Base-by-base conservation (phyloP, 192 early-diverging fungal genomes). In the Paraglomus brasilianum region DNA sequence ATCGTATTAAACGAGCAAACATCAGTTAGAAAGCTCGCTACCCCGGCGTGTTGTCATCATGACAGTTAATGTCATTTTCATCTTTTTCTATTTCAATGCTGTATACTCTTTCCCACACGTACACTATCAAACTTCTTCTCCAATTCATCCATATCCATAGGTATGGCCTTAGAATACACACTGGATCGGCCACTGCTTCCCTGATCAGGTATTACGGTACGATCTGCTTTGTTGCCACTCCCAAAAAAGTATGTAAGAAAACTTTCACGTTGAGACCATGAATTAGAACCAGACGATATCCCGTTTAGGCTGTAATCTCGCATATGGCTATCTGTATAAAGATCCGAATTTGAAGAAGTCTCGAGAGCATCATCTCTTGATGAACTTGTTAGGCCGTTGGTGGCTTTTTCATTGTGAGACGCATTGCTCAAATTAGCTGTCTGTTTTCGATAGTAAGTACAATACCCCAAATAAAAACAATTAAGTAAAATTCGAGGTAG, bases 161-260 rank as follows among this genome's bases (percentile, higher is more conserved):
- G 30, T 21, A 17, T 55, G 9, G 38, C 40, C 19, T 45, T 59
- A 11, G 40, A 17, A 15, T 21, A 50, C n/a, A 59, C 41, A 17
- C 64, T 42, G 24, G 14, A 43, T 17, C 50, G 42, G n/a, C 11
- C 21, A 24, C 15, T 14, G 7, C 30, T 17, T 58, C n/a, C 24
- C 50, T 76, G 61, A 15, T 58, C 51, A 40, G 40, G 48, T 41
- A 66, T 11, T 1, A 24, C 51, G 5, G 62, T 64, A 46, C 65
- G 30, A 19, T 67, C 64, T 21, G 15, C 15, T 36, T 78, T 76
- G 48, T 72, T 73, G 24, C 65, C 62, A 49, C 72, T 73, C n/a
- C 80, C 77, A 42, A 84, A 84, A 48, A 84, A 84, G 52, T 84
- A 80, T 50, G 78, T 84, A 41, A 84, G 64, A 58, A 84, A 82